These are phyloP conservation scores for Leishmania major DNA, from an alignment of 208 protist genomes.

Conservation along the genomic window DNA sequence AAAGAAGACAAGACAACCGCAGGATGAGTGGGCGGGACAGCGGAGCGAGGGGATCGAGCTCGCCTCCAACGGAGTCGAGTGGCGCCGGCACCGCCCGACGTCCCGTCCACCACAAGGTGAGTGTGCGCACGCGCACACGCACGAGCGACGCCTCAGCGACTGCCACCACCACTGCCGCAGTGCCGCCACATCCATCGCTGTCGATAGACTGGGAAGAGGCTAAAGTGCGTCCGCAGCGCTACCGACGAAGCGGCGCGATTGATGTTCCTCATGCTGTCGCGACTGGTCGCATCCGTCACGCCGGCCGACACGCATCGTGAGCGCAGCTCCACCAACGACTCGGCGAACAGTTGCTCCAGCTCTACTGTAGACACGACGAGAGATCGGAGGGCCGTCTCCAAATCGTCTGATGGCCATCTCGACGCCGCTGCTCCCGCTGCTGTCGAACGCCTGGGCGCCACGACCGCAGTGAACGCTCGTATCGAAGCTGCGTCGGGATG, in stretches of 20 bases:
- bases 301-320: not conserved
- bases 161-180: constrained; percentile 8
- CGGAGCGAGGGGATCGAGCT: not conserved
- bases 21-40: not conserved
- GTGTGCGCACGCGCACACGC: not conserved
- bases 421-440: constrained; percentile 7
- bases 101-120: not conserved
- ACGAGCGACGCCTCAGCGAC: not conserved
- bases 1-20: not conserved
- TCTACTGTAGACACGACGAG: constrained; percentile 26
- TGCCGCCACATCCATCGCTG: constrained; percentile 27
- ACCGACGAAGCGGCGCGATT: not conserved
- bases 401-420: not conserved
- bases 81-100: not conserved
- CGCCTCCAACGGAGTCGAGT: not conserved
- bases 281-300: not conserved
- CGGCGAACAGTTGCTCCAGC: constrained; percentile 27
- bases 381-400: constrained; percentile 2
- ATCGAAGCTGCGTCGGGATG: constrained; percentile 10
- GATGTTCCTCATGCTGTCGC: not conserved
- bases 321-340: constrained; percentile 24
- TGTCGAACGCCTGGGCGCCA: constrained; percentile 3
- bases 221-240: not conserved
- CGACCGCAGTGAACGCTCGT: constrained; percentile 1
- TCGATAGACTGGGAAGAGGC: constrained; percentile 13